These are phyloP conservation scores for Adiantum capillusveneris DNA, from an alignment of 75 land plant genomes.

Conservation along the genomic window DNA sequence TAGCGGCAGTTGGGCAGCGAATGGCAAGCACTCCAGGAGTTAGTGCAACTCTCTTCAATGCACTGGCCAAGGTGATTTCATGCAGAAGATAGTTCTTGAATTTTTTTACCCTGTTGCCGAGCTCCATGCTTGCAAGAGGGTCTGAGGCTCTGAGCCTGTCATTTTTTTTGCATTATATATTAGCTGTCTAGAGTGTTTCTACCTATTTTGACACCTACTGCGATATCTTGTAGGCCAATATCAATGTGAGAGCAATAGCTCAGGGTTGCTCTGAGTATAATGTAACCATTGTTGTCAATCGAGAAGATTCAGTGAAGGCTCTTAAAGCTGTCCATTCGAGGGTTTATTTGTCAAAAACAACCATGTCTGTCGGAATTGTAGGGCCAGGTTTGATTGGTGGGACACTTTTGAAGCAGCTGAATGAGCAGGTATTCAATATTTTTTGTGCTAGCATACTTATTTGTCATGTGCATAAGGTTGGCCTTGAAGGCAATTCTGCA, in stretches of 20 bases:
- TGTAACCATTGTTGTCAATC: conserved; percentile 83
- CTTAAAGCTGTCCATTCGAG: conserved; percentile 91
- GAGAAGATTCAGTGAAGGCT: conserved; percentile 81
- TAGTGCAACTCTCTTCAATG: conserved; percentile 90
- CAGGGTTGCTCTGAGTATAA: conserved; percentile 99
- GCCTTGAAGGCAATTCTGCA: too few species aligned
- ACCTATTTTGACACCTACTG: too few species aligned
- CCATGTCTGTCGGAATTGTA: conserved; percentile 83
- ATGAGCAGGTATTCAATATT: conserved; percentile 90
- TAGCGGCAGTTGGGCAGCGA: conserved; percentile 91
- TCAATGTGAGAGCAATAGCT: conserved; percentile 92
- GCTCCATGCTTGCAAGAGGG: too few species aligned
- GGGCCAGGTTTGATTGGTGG: conserved; percentile 95
- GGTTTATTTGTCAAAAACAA: conserved; percentile 85
- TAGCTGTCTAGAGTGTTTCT: too few species aligned
- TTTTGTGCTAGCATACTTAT: too few species aligned
- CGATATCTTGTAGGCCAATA: conserved; percentile 62
- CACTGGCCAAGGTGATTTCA: conserved; percentile 90
- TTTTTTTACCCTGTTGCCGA: too few species aligned
- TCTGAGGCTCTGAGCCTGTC: too few species aligned
- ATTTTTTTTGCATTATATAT: too few species aligned
- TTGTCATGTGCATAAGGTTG: too few species aligned
- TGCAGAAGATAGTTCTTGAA: too few species aligned
- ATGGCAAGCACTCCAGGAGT: conserved; percentile 99
- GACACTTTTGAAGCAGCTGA: conserved; percentile 82